Conservation (phyloP, 768 basidiomycete species). For the Boletus vinaceobasis region DNA sequence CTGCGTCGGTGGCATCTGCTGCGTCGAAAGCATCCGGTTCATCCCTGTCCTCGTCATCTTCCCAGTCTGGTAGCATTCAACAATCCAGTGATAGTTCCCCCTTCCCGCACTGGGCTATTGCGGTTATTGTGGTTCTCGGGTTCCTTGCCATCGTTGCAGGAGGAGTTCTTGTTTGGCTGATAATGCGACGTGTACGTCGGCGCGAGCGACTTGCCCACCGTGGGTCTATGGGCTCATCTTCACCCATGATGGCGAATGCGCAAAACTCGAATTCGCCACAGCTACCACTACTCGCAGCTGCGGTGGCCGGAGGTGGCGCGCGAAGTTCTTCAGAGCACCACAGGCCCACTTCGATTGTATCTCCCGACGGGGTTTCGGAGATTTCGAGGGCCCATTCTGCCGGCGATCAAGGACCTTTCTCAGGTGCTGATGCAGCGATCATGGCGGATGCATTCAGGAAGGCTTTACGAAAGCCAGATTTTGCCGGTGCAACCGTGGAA, state of each 20-base stretch:
- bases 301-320: slow-evolving; percentile 31
- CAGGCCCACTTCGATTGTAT: slow-evolving; percentile 39
- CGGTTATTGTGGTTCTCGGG: slow-evolving; percentile 83
- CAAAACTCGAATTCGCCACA: slow-evolving; percentile 40
- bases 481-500: slow-evolving; percentile 64
- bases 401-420: slow-evolving; percentile 69
- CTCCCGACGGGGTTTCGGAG: slow-evolving; percentile 74
- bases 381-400: slow-evolving; percentile 59
- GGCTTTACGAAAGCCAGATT: slow-evolving; percentile 86
- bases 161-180: slow-evolving; percentile 66
- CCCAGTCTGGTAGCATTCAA: slow-evolving; percentile 46
- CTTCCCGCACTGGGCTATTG: slow-evolving; percentile 90
- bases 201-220: slow-evolving; percentile 52
- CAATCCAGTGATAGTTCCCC: slow-evolving; percentile 29
- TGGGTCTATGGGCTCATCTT: slow-evolving; percentile 73
- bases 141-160: slow-evolving; percentile 76
- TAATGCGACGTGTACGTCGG: slow-evolving; percentile 64
- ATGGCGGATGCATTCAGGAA: slow-evolving; percentile 92
- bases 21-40: slow-evolving; percentile 37
- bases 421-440: slow-evolving; percentile 83
- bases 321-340: slow-evolving; percentile 32
- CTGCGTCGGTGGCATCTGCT: slow-evolving; percentile 38
- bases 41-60: slow-evolving; percentile 17
- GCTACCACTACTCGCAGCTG: slow-evolving; percentile 46
- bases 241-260: slow-evolving; percentile 78